Evolutionary conservation across 2,329 filamentous ascomycete genomes (phyloP).

Genomic region (Colletotrichum destructivum): DNA sequence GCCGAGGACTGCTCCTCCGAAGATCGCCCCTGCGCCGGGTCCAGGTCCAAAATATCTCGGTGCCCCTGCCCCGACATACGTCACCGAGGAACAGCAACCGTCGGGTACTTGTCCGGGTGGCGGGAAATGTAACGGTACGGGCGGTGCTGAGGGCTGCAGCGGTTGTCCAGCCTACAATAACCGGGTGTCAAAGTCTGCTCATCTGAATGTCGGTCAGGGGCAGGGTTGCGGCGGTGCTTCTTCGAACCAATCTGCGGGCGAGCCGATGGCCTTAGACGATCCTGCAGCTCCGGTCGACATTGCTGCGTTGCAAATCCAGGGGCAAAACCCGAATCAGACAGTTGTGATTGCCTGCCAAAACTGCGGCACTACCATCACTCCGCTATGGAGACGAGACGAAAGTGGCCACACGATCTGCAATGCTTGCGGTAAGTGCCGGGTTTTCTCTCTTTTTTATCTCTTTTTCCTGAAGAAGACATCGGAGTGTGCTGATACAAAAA

Average conservation of each 20-base stretch:
- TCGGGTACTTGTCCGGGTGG: conserved; percentile 95
- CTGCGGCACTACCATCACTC: conserved; percentile 95
- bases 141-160: conserved; percentile 93
- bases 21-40: conserved; percentile 49
- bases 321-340: conserved; percentile 64
- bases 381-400: conserved; percentile 94
- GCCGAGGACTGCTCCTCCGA: conserved; percentile 60
- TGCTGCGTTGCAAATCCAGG: conserved; percentile 59
- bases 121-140: conserved; percentile 95
- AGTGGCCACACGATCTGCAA: conserved; percentile 98
- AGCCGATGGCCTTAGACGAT: conserved; percentile 50
- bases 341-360: conserved; percentile 96
- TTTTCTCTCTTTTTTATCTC: not conserved
- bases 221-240: conserved; percentile 50
- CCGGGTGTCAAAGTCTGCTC: conserved; percentile 88
- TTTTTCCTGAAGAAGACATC: conserved; percentile 15
- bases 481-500: conserved; percentile 39
- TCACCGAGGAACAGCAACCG: conserved; percentile 80
- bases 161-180: conserved; percentile 99
- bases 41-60: conserved; percentile 59
- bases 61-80: conserved; percentile 75
- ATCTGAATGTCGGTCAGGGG: conserved; percentile 73
- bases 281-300: conserved; percentile 64
- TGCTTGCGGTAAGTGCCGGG: conserved; percentile 83
- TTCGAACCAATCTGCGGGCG: conserved; percentile 45